Conservation (phyloP, 257 asterid genomes). For the Fraxinus americana region DNA sequence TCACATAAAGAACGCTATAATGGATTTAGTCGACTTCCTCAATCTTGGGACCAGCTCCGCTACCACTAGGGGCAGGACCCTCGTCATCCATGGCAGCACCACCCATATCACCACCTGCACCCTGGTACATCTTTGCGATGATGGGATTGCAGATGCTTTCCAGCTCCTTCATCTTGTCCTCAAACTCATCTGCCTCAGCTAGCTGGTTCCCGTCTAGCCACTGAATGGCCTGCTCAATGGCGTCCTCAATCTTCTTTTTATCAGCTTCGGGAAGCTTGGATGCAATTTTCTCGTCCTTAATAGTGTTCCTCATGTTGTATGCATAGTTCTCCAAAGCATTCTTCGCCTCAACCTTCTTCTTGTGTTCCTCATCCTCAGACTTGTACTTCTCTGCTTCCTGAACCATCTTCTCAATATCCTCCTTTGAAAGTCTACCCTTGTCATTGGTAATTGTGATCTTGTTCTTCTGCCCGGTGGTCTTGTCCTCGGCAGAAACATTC, state of each 20-base stretch:
- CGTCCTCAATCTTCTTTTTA: conserved; percentile 73
- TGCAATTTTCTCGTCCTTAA: conserved; percentile 79
- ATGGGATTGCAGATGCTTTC: conserved; percentile 85
- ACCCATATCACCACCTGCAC: conserved; percentile 53
- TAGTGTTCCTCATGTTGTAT: conserved; percentile 87
- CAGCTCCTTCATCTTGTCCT: conserved; percentile 85
- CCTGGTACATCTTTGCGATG: conserved; percentile 86
- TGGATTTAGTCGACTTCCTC: conserved; percentile 75
- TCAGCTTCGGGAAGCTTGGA: conserved; percentile 60
- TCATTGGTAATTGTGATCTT: conserved; percentile 84
- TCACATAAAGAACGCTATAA: background rate
- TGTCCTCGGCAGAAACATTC: conserved; percentile 85
- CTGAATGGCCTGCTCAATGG: conserved; percentile 59
- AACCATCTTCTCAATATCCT: conserved; percentile 83
- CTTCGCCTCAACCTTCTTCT: conserved; percentile 83
- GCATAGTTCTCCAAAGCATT: conserved; percentile 77
- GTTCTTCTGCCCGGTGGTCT: conserved; percentile 90
- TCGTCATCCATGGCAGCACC: conserved; percentile 62
- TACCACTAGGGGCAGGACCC: conserved; percentile 47
- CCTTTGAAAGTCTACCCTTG: conserved; percentile 83
- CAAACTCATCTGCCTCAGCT: conserved; percentile 73
- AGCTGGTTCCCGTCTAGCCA: conserved; percentile 82
- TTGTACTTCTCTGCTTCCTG: conserved; percentile 86
- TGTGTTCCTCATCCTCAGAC: conserved; percentile 85
- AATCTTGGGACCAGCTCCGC: conserved; percentile 77